Evolutionary conservation across 441 rosid genomes (phyloP).

Genomic region (Pelargonium cotyledonis): DNA sequence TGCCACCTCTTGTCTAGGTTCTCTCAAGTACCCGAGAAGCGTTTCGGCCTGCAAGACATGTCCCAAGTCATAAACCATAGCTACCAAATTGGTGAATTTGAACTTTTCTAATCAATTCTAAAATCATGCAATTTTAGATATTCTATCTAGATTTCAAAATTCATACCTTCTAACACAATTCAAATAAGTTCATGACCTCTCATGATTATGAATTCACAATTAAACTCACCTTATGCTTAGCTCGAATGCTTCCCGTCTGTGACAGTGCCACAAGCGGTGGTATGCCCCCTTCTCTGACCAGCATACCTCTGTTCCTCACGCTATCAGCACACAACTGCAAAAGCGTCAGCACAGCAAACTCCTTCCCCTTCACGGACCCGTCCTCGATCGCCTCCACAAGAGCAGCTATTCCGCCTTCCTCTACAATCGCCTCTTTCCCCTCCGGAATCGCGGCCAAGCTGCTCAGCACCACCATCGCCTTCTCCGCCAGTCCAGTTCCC

Average conservation of each 20-base stretch:
- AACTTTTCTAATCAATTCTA: neutral
- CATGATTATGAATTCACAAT: no score
- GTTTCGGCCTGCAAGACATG: conserved; percentile 64
- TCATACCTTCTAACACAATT: no score
- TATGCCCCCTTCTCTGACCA: conserved; percentile 87
- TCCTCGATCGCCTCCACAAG: conserved; percentile 90
- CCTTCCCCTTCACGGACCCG: conserved; percentile 73
- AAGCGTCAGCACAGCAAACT: conserved; percentile 66
- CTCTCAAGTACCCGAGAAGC: conserved; percentile 74
- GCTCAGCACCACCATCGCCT: conserved; percentile 83
- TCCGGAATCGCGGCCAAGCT: conserved; percentile 63
- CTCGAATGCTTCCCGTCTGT: conserved; percentile 59
- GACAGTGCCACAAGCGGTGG: conserved; percentile 90
- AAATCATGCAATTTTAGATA: no score
- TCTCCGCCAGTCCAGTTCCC: conserved; percentile 79
- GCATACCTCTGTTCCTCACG: conserved; percentile 68
- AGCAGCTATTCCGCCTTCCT: conserved; percentile 76
- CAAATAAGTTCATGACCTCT: no score
- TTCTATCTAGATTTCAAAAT: no score
- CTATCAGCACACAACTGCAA: conserved; percentile 68
- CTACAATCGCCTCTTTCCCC: conserved; percentile 73
- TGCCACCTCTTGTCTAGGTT: conserved; percentile 58
- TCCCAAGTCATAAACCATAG: neutral
- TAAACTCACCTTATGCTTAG: conserved; percentile 61
- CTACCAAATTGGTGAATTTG: neutral